These are phyloP conservation scores for Tripterygium wilfordii DNA, from an alignment of 177 flowering plant species.

Conservation along the genomic window DNA sequence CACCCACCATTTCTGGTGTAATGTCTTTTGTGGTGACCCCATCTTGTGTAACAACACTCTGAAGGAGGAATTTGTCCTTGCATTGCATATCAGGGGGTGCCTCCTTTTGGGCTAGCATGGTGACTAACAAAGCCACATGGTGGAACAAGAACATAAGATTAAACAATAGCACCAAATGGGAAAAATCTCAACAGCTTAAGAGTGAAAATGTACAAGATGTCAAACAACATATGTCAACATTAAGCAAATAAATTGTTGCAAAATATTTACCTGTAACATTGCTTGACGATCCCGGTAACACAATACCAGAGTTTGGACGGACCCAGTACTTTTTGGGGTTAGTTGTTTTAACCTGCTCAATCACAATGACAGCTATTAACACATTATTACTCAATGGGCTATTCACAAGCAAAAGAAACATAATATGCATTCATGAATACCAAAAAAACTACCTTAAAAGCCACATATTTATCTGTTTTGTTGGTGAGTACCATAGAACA, in stretches of 20 bases:
- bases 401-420: not conserved
- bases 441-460: constrained; percentile 34
- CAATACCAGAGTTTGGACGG: constrained; percentile 50
- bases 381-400: not conserved
- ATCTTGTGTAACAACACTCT: constrained; percentile 36
- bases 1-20: constrained; percentile 59
- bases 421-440: not conserved
- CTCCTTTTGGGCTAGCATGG: constrained; percentile 63
- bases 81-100: constrained; percentile 54
- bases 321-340: constrained; percentile 62
- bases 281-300: constrained; percentile 44
- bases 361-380: no score
- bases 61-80: constrained; percentile 64
- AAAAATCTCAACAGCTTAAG: not conserved
- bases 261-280: constrained; percentile 40
- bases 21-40: constrained; percentile 46
- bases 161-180: no score
- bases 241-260: not conserved
- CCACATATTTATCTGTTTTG: constrained; percentile 38
- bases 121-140: constrained; percentile 25
- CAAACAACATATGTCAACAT: not conserved
- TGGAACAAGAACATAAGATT: not conserved
- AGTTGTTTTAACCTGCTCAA: constrained; percentile 58
- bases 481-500: constrained; percentile 42
- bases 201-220: not conserved